Evolutionary conservation across 75 land plant genomes (phyloP), one percentile per base, ranked within the genome.

Genomic region (Picea glauca): DNA sequence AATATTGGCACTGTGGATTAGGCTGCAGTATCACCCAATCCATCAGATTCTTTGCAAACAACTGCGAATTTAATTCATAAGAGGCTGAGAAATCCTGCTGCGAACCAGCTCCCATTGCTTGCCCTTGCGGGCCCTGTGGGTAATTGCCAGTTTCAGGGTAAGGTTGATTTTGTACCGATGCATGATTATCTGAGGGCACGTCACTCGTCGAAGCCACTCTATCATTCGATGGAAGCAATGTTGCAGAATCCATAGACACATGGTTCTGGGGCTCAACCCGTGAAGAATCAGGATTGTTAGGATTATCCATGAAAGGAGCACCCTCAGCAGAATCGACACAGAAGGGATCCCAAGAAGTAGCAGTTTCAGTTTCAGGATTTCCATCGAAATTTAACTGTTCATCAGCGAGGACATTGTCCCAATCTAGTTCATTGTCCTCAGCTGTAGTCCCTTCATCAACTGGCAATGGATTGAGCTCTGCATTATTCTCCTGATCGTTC

Each of bases 21-120:
- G 79, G 78, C 35, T 32, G 75, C 64, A 83, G 78, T 86, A 85
- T 75, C 58, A 80, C 81, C 87, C 87, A 85, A 12, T 82, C 81
- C 72, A 31, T 2, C 13, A 80, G 57, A 64, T 43, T 50, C 54
- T 63, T 78, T 1, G 31, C 56, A 78, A 74, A 72, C 33, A 56
- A 40, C 61, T 77, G 58, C 32, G 60, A 78, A 72, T 60, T 58
- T 15, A 62, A 2, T 31, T 78, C 61, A 26, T 72, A 77, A 58
- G 81, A 38, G 1, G 43, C 38, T 4, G n/a, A 20, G 32, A 40
- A 38, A 33, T 67, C 50, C 43, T 66, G n/a, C 40, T 66, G 46
- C 43, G 15, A 8, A 46, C 8, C 72, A 30, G 33, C 38, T 33
- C 2, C 33, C 17, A 32, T 5, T 2, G n/a, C 20, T 15, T 18